phyloP scores from a whole-genome alignment of 169 alveolate genomes.

The Cyclospora cayetanensis region DNA sequence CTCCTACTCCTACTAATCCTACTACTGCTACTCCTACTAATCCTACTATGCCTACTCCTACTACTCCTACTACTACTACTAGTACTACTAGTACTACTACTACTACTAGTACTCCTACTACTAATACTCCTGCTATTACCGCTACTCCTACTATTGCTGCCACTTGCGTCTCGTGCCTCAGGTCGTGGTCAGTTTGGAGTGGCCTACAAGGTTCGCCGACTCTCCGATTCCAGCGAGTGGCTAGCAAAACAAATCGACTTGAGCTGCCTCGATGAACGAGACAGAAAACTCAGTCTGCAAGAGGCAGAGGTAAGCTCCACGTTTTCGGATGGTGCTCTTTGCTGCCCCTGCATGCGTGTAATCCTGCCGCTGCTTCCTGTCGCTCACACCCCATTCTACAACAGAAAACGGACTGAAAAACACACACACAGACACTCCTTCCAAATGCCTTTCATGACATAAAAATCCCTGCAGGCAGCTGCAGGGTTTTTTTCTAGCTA shows the following conservation, averaged over 20 bases:
- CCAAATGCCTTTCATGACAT: too few species aligned
- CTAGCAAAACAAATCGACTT: constrained; percentile 64
- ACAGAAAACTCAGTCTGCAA: constrained; percentile 47
- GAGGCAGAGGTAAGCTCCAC: constrained; percentile 32
- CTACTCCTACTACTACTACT: neutral
- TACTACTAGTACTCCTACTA: neutral
- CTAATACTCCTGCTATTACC: neutral
- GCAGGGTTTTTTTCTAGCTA: too few species aligned
- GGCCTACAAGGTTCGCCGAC: constrained; percentile 54
- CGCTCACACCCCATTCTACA: too few species aligned
- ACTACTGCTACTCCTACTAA: neutral
- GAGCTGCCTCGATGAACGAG: constrained; percentile 44
- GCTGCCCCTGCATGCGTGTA: too few species aligned
- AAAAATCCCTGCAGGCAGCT: too few species aligned
- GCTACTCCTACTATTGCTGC: neutral
- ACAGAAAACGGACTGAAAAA: too few species aligned
- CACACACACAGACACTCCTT: too few species aligned
- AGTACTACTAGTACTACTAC: neutral
- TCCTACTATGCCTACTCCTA: neutral
- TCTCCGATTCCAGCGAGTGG: constrained; percentile 60
- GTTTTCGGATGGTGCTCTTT: too few species aligned
- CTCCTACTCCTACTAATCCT: neutral
- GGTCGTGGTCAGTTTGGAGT: constrained; percentile 66
- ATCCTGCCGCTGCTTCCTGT: too few species aligned
- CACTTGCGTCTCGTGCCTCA: neutral